Conservation (phyloP, 1,139 yeast species). For the Debaryomyces coudertii region DNA sequence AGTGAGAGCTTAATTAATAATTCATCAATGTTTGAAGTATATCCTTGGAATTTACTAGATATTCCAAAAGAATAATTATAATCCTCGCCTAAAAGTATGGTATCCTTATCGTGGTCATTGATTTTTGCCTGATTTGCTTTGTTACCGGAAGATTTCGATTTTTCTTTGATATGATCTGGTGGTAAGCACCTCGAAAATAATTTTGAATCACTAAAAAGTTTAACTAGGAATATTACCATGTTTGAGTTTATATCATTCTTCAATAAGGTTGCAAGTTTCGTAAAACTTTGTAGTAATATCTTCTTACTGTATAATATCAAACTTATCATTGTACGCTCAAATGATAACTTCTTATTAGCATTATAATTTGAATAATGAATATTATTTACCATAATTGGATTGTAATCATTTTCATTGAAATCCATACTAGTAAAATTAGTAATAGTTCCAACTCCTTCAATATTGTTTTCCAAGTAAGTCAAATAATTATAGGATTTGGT, state of each 20-base stretch:
- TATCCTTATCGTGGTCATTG: constrained; percentile 28
- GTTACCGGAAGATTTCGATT: constrained; percentile 25
- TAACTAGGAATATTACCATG: constrained; percentile 43
- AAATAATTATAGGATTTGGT: constrained; percentile 48
- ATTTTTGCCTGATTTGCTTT: constrained; percentile 22
- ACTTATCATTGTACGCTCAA: constrained; percentile 33
- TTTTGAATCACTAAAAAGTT: constrained; percentile 43
- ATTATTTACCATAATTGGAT: constrained; percentile 35
- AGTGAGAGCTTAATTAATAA: constrained; percentile 22
- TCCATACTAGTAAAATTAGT: constrained; percentile 34
- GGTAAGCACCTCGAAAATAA: constrained; percentile 30
- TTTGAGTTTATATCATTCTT: constrained; percentile 46
- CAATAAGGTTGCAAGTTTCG: constrained; percentile 32
- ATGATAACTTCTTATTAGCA: constrained; percentile 25
- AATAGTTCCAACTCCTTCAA: constrained; percentile 37
- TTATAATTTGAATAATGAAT: constrained; percentile 33
- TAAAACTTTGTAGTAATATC: constrained; percentile 36
- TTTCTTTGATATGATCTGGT: constrained; percentile 25
- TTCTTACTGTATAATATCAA: constrained; percentile 41
- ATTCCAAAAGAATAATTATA: constrained; percentile 42
- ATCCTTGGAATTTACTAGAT: constrained; percentile 36
- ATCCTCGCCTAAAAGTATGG: constrained; percentile 36
- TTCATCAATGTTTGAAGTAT: constrained; percentile 28
- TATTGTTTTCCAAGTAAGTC: constrained; percentile 44
- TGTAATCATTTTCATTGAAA: constrained; percentile 36